Conservation (phyloP, 2,329 filamentous ascomycete species). For the Trichoderma guizhouense region DNA sequence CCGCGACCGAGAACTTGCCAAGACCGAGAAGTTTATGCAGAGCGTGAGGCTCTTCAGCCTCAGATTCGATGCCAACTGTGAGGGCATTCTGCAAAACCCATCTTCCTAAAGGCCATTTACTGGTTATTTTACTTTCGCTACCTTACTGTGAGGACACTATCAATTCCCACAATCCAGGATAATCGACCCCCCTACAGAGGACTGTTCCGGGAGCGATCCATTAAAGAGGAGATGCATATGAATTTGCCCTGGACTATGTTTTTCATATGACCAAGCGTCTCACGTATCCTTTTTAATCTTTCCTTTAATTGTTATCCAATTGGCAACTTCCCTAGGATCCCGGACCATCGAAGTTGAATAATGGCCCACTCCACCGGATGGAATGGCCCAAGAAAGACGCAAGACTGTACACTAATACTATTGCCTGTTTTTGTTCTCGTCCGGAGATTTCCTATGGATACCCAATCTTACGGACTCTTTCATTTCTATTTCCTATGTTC, state of each 20-base stretch:
- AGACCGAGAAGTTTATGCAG: slow-evolving; percentile 91
- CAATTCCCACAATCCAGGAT: slow-evolving; percentile 7
- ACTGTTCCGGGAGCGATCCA: slow-evolving; percentile 15
- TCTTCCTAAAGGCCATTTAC: slow-evolving; percentile 42
- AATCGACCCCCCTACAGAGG: neutral
- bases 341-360: slow-evolving; percentile 15
- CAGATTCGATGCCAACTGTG: slow-evolving; percentile 93
- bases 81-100: slow-evolving; percentile 72
- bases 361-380: slow-evolving; percentile 12
- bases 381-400: slow-evolving; percentile 16
- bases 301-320: slow-evolving; percentile 18
- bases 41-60: slow-evolving; percentile 84
- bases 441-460: slow-evolving; percentile 21
- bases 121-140: neutral
- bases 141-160: neutral
- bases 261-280: neutral
- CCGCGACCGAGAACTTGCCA: slow-evolving; percentile 81
- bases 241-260: slow-evolving; percentile 12
- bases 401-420: slow-evolving; percentile 20
- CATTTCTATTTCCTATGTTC: slow-evolving; percentile 14
- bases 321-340: slow-evolving; percentile 16
- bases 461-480: slow-evolving; percentile 16
- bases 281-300: slow-evolving; percentile 19
- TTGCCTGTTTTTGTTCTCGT: slow-evolving; percentile 6
- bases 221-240: slow-evolving; percentile 14